phyloP scores from a whole-genome alignment of 306 rosid species.

The Macrotyloma uniflorum region DNA sequence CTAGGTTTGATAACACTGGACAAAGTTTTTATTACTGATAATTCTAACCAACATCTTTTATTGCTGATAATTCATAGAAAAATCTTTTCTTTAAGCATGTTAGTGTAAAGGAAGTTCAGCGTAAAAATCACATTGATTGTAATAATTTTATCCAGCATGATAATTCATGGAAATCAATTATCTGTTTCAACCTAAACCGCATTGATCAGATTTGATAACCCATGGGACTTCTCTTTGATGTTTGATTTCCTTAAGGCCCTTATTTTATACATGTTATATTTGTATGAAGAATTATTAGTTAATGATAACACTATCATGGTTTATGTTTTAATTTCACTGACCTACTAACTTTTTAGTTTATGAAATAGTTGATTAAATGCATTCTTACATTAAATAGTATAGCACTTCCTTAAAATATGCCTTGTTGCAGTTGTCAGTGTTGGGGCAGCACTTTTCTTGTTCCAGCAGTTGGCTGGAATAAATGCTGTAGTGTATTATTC shows the following conservation, averaged over 20 bases:
- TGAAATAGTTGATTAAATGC: background rate
- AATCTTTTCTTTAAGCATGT: conserved; percentile 1
- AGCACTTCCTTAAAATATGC: conserved; percentile 27
- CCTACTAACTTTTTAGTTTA: conserved; percentile 10
- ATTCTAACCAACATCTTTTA: background rate
- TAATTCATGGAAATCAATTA: conserved; percentile 17
- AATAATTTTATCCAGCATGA: background rate
- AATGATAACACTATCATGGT: background rate
- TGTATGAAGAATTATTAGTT: conserved; percentile 10
- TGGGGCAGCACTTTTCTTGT: conserved; percentile 92
- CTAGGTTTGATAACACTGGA: background rate
- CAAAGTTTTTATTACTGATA: background rate
- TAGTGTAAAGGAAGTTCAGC: background rate
- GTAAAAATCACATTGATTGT: background rate
- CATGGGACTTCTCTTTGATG: background rate
- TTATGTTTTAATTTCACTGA: background rate
- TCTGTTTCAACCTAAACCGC: background rate
- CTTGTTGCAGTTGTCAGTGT: conserved; percentile 89
- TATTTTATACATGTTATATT: background rate
- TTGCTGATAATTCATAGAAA: background rate
- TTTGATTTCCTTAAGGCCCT: conserved; percentile 18
- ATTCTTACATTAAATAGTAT: conserved; percentile 7
- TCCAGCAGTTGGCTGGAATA: conserved; percentile 96
- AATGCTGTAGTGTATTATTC: conserved; percentile 98
- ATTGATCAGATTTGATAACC: background rate